A percentile compares a stretch with the other conserved stretches of the same genome.
Conservation (phyloP, 331 rosid genomes). For the Saraca asoca region DNA sequence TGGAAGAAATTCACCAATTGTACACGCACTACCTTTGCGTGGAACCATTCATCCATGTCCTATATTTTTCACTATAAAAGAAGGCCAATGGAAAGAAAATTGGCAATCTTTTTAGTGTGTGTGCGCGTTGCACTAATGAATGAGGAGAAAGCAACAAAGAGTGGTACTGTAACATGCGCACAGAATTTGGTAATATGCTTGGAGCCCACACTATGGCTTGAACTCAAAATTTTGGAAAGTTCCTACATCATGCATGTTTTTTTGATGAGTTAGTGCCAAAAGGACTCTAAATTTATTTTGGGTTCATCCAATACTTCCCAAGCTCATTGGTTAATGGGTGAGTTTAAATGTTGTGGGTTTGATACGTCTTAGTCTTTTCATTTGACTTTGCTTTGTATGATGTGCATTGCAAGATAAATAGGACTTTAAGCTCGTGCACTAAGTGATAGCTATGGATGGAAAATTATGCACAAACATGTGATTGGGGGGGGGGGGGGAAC, state of each 20-base stretch:
- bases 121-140: slow-evolving; percentile 54
- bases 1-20: too few species aligned
- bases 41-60: too few species aligned
- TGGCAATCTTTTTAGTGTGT: too few species aligned
- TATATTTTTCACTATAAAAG: too few species aligned
- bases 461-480: slow-evolving; percentile 39
- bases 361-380: slow-evolving; percentile 41
- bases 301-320: slow-evolving; percentile 31
- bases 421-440: slow-evolving; percentile 55
- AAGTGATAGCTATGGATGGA: slow-evolving; percentile 41
- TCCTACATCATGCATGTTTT: slow-evolving; percentile 25
- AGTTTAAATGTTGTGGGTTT: slow-evolving; percentile 43
- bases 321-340: slow-evolving; percentile 29
- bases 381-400: slow-evolving; percentile 42
- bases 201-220: slow-evolving; percentile 50
- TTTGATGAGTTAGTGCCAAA: slow-evolving; percentile 35
- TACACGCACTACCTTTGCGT: too few species aligned
- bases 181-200: slow-evolving; percentile 36
- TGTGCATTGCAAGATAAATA: slow-evolving; percentile 39
- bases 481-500: too few species aligned
- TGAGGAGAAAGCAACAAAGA: slow-evolving; percentile 50
- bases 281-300: slow-evolving; percentile 26
- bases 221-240: slow-evolving; percentile 33
- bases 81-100: slow-evolving; percentile 1
- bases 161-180: slow-evolving; percentile 85